Conservation (phyloP, 176 grass and related monocot species). For the Cenchrus americanus region DNA sequence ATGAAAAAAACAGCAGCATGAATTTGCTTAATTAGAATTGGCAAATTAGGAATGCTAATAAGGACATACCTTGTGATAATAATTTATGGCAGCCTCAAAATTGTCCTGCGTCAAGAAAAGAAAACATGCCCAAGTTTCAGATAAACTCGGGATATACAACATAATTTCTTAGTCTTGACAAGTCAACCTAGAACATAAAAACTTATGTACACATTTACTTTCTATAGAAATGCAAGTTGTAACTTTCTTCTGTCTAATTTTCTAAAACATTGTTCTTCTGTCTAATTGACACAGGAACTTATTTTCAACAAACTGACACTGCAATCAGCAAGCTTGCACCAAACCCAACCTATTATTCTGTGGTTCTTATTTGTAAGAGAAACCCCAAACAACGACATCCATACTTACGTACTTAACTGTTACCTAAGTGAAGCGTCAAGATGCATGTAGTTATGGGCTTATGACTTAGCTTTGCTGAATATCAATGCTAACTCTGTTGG, state of each 20-base stretch:
- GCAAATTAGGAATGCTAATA: not conserved
- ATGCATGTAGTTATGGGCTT: not conserved
- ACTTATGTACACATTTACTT: not conserved
- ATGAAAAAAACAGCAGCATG: not conserved
- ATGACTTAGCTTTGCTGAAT: constrained; percentile 1
- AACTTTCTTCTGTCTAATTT: constrained; percentile 5
- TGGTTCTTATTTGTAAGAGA: not conserved
- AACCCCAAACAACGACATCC: not conserved
- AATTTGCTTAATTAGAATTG: not conserved
- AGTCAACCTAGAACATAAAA: constrained; percentile 31
- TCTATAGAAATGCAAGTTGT: not conserved
- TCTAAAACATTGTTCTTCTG: not conserved
- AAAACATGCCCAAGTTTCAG: constrained; percentile 5
- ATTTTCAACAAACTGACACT: constrained; percentile 1
- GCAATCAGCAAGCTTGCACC: constrained; percentile 17
- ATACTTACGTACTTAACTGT: not conserved
- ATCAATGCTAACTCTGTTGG: not conserved
- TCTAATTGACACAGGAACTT: not conserved
- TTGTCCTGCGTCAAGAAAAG: constrained; percentile 70
- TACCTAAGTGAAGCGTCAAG: not conserved
- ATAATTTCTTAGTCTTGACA: not conserved
- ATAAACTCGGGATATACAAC: not conserved
- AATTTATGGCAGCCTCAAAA: constrained; percentile 80
- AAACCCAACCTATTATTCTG: not conserved
- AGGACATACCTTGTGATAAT: constrained; percentile 89